A percentile compares a stretch with the other conserved stretches of the same genome.
phyloP scores from a whole-genome alignment of 2,329 filamentous ascomycete genomes.

The Leptographium lundbergii region DNA sequence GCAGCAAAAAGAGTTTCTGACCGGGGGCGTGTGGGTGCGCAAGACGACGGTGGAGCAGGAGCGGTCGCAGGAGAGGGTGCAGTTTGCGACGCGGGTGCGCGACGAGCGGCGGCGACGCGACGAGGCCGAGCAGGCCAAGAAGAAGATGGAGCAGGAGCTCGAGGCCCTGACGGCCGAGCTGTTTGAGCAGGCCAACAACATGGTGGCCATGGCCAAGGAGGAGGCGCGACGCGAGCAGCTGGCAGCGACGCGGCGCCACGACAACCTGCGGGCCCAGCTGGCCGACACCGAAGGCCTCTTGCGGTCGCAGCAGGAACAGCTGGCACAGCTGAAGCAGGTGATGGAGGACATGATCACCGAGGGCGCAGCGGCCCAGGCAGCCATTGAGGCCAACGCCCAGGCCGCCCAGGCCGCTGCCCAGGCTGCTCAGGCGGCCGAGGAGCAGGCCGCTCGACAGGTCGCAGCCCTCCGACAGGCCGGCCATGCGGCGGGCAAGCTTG shows the following conservation, averaged over 20 bases:
- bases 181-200: constrained; percentile 98
- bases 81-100: constrained; percentile 42
- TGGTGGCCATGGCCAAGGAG: constrained; percentile 87
- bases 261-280: constrained; percentile 74
- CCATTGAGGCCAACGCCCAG: constrained; percentile 45
- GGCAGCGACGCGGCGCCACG: constrained; percentile 67
- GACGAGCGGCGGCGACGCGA: constrained; percentile 55
- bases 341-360: constrained; percentile 76
- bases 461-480: too few species aligned
- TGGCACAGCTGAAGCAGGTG: constrained; percentile 79
- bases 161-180: constrained; percentile 82
- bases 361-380: constrained; percentile 18
- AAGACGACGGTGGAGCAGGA: constrained; percentile 64
- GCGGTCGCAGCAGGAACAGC: constrained; percentile 82
- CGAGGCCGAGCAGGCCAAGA: constrained; percentile 65
- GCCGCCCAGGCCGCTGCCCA: background rate
- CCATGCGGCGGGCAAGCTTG: too few species aligned
- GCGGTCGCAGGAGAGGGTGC: constrained; percentile 51
- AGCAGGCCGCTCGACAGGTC: background rate
- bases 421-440: background rate
- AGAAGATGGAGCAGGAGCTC: constrained; percentile 81
- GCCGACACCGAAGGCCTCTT: constrained; percentile 77
- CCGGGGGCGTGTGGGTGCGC: constrained; percentile 62
- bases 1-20: constrained; percentile 58
- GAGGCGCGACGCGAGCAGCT: constrained; percentile 80